Percentiles rank a stretch among this genome's conserved stretches.
These are phyloP conservation scores for Limtongia smithiae DNA, from an alignment of 805 yeast species.

Conservation along the genomic window DNA sequence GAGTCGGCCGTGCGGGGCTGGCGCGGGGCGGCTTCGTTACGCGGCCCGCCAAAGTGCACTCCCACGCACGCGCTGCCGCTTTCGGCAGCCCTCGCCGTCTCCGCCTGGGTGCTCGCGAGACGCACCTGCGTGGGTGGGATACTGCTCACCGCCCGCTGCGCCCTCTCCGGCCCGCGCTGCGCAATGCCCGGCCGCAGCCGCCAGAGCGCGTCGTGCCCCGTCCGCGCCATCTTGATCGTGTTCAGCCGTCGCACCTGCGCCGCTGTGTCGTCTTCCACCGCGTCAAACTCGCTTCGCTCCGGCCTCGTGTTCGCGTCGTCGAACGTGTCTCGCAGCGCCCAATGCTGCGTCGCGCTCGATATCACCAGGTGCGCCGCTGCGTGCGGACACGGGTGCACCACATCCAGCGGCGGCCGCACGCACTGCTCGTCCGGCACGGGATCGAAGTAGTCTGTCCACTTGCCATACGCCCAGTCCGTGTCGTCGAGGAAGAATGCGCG, in stretches of 20 bases:
- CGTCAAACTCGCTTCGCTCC: neutral
- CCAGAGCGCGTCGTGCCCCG: neutral
- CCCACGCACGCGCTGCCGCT: too few species aligned
- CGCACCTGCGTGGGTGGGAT: too few species aligned
- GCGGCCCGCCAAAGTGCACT: too few species aligned
- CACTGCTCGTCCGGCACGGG: conserved; percentile 1
- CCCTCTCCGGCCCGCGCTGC: too few species aligned
- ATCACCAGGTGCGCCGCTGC: neutral
- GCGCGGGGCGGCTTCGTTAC: too few species aligned
- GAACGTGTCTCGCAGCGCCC: neutral
- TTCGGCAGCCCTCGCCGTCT: too few species aligned
- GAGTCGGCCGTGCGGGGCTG: neutral
- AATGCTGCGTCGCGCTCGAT: neutral
- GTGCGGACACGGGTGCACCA: neutral
- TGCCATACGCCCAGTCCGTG: neutral
- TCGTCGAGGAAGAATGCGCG: conserved; percentile 1
- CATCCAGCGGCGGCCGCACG: neutral
- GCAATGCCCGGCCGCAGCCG: neutral
- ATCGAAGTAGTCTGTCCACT: neutral
- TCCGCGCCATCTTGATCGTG: neutral
- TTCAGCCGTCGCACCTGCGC: neutral
- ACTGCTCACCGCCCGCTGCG: too few species aligned
- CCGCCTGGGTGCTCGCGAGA: too few species aligned
- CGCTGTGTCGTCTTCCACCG: neutral
- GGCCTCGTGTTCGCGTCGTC: neutral